Conservation (phyloP, 2,329 filamentous ascomycete species). For the Helicocarpus griseus region DNA sequence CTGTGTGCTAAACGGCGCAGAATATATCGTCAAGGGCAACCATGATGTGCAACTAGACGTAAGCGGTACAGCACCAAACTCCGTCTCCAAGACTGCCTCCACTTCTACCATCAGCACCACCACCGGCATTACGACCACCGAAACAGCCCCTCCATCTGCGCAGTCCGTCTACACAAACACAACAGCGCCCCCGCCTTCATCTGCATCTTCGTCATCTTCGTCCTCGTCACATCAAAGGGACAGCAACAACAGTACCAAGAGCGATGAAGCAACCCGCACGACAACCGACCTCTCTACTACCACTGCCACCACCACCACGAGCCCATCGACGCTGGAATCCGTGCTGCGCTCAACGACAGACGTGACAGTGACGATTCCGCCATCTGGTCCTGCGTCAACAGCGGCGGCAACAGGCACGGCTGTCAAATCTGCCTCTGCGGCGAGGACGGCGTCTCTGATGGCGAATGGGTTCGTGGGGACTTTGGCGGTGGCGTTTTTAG, state of each 20-base stretch:
- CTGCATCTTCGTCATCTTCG: background rate
- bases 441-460: background rate
- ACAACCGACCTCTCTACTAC: background rate
- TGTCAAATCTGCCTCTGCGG: background rate
- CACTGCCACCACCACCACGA: background rate
- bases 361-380: background rate
- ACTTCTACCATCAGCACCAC: too few relatives aligned
- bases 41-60: background rate
- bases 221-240: background rate
- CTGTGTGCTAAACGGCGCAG: conserved; percentile 20
- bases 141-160: too few relatives aligned
- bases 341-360: background rate
- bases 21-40: conserved; percentile 10
- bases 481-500: background rate
- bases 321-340: background rate
- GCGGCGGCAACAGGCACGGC: background rate
- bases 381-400: too few relatives aligned
- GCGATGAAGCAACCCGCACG: background rate
- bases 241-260: background rate
- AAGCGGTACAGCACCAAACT: background rate
- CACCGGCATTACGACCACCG: too few relatives aligned
- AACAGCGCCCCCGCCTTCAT: background rate
- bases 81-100: background rate
- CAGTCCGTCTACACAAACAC: too few relatives aligned
- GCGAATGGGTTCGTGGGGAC: background rate